These are phyloP conservation scores for Amanita phalloides DNA, from an alignment of 768 basidiomycete genomes.

Conservation along the genomic window DNA sequence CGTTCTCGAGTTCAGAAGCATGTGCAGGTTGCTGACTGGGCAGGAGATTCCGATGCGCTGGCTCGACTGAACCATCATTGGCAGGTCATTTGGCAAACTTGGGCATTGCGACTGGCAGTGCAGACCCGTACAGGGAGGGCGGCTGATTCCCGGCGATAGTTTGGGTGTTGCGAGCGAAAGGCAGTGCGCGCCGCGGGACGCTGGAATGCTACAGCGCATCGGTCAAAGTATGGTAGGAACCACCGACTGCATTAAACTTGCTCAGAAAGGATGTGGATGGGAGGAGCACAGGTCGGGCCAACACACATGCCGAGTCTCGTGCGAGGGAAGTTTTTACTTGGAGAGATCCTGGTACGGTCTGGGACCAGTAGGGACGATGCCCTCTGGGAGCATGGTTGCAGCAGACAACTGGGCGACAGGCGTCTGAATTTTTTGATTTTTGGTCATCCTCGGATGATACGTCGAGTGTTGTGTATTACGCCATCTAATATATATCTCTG, in stretches of 20 bases:
- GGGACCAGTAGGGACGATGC: neutral
- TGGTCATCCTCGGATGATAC: conserved; percentile 2
- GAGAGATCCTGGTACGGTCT: conserved; percentile 1
- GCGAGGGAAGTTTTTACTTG: conserved; percentile 2
- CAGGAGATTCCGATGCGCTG: conserved; percentile 6
- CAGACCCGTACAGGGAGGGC: conserved; percentile 1
- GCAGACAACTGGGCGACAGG: neutral
- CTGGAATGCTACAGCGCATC: neutral
- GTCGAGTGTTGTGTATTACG: neutral
- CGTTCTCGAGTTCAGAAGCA: conserved; percentile 37
- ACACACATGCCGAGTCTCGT: conserved; percentile 2
- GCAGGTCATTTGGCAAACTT: conserved; percentile 1
- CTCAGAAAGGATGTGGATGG: neutral
- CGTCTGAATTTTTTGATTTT: conserved; percentile 2
- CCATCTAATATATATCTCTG: neutral
- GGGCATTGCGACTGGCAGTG: neutral
- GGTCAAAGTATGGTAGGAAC: neutral
- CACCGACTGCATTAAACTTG: neutral
- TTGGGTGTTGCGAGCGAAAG: conserved; percentile 4
- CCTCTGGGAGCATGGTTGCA: neutral
- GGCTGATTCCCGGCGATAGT: neutral
- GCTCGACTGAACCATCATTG: conserved; percentile 8
- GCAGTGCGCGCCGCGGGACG: conserved; percentile 3
- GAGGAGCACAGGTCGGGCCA: conserved; percentile 6
- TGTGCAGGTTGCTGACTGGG: conserved; percentile 4